Conservation (phyloP, 345 rosid genomes). For the Populus deltoides region DNA sequence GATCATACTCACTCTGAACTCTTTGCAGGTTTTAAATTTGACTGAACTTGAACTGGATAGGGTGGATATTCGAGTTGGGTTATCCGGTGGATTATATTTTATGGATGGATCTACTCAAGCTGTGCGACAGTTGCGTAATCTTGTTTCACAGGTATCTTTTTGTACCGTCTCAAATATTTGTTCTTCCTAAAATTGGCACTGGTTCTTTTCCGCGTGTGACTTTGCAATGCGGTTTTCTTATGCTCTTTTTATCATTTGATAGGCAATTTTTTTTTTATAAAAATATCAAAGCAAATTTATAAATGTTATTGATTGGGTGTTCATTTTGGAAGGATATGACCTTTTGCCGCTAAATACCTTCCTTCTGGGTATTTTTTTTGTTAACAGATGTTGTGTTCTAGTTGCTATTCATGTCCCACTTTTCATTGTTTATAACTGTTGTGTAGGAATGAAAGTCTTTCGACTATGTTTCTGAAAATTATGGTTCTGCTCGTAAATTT, state of each 20-base stretch:
- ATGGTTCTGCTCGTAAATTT: background rate
- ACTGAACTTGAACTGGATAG: constrained; percentile 89
- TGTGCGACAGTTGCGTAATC: constrained; percentile 83
- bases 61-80: constrained; percentile 91
- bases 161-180: background rate
- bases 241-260: background rate
- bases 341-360: background rate
- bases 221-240: background rate
- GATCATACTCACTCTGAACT: background rate
- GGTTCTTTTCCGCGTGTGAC: background rate
- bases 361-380: background rate
- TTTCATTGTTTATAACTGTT: background rate
- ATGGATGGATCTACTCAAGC: constrained; percentile 99
- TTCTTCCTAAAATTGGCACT: background rate
- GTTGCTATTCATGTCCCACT: background rate
- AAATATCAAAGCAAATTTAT: background rate
- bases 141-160: constrained; percentile 82
- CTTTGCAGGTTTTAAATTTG: constrained; percentile 78
- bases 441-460: background rate
- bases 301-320: background rate
- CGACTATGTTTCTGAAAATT: background rate
- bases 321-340: background rate
- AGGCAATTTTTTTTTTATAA: too few species aligned
- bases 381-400: background rate
- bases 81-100: constrained; percentile 83